These are phyloP conservation scores for Syzygium aqueum DNA, from an alignment of 345 rosid genomes.

Conservation along the genomic window DNA sequence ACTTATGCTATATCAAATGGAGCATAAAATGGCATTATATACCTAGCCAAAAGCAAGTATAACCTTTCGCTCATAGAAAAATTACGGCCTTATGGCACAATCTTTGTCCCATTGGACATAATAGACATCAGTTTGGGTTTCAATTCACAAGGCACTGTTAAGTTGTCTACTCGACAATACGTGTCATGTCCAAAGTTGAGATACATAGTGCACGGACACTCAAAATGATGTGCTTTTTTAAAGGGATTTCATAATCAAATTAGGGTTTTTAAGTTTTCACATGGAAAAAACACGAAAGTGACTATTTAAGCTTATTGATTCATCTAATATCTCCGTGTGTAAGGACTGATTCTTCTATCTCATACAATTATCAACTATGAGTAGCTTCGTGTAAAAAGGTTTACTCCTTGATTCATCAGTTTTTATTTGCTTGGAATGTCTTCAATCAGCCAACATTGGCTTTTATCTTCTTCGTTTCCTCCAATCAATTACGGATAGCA, in stretches of 20 bases:
- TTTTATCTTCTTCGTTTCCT: neutral
- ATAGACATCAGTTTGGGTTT: neutral
- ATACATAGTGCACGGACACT: neutral
- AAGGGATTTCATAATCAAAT: neutral
- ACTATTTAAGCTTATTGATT: neutral
- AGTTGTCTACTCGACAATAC: neutral
- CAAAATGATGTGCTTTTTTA: neutral
- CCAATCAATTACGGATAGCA: neutral
- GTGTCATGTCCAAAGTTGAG: fast-evolving
- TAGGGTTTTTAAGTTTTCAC: neutral
- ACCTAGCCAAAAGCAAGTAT: neutral
- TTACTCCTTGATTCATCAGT: neutral
- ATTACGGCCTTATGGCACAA: neutral
- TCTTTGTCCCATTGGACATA: neutral
- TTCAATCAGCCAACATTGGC: neutral
- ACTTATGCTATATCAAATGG: neutral
- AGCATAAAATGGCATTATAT: neutral
- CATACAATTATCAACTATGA: neutral
- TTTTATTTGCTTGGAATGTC: neutral
- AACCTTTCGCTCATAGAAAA: neutral
- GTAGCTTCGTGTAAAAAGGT: neutral
- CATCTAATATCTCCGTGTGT: neutral
- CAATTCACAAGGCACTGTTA: neutral
- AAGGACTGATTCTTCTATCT: neutral
- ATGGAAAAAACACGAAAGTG: neutral